These are phyloP conservation scores for Ilex aquifolium DNA, from an alignment of 257 asterid genomes.

Conservation along the genomic window DNA sequence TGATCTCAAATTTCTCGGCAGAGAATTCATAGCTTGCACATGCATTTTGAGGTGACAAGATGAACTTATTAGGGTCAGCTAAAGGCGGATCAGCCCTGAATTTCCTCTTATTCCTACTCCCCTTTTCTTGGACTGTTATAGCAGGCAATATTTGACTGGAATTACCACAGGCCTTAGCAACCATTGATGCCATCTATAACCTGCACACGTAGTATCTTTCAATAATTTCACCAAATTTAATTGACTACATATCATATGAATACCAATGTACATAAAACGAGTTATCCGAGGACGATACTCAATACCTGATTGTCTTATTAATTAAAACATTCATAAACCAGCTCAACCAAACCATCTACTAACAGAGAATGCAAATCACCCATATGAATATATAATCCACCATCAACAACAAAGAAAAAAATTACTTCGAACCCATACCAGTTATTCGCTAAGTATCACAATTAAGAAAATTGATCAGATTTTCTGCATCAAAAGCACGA, in stretches of 20 bases:
- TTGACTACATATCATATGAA: constrained; percentile 18
- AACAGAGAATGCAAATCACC: constrained; percentile 2
- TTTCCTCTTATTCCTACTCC: constrained; percentile 86
- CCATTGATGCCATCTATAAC: constrained; percentile 70
- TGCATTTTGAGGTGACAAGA: neutral
- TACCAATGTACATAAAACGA: neutral
- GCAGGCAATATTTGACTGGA: constrained; percentile 58
- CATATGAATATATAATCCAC: neutral
- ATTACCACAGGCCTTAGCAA: constrained; percentile 59
- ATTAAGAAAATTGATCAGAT: constrained; percentile 19
- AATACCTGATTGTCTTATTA: neutral
- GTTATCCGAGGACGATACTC: too few species aligned
- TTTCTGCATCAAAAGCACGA: constrained; percentile 22
- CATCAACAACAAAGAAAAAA: neutral
- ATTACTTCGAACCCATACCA: neutral
- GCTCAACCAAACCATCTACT: constrained; percentile 8
- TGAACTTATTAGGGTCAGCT: constrained; percentile 19
- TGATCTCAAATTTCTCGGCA: too few species aligned
- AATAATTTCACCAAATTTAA: constrained; percentile 22
- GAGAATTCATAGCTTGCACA: neutral
- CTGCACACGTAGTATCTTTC: constrained; percentile 33
- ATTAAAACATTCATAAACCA: constrained; percentile 1
- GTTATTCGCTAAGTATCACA: neutral
- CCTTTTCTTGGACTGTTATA: constrained; percentile 63
- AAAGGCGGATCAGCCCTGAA: constrained; percentile 84